Evolutionary conservation across 495 filamentous ascomycete species (phyloP), one percentile per base, ranked within the genome.

Genomic region (Penicillium maclennaniae): DNA sequence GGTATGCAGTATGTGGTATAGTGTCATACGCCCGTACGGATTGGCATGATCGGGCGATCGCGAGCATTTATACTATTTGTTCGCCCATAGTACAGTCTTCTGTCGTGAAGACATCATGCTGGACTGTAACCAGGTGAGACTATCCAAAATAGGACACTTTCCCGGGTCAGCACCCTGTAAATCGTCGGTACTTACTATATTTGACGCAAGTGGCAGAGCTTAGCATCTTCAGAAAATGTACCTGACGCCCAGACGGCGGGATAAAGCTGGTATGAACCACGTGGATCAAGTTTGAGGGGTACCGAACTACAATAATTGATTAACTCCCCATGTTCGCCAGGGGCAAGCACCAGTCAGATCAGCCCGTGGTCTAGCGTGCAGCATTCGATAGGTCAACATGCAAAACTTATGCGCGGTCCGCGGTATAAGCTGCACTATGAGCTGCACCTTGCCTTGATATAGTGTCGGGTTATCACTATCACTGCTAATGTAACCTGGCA

Each of bases 381-480:
- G 26, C 16, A 41, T 19, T 49, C 21, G 47, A 49, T 49, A 49
- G 47, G 47, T 28, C 36, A 41, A 37, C 36, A 49, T 14, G 36
- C 20, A 4, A 28, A n/a, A n/a, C n/a, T 49, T 15, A 28, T 40
- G 38, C 21, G 28, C 17, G 38, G 15, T 17, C 8, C 17, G 19
- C 44, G 36, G 9, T 26, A 19, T 31, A 31, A 19, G 23, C 27
- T 14, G 44, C 21, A 16, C 25, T 7, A 19, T 40, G 38, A 40
- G 6, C 19, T 40, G 38, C 38, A 6, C 38, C 2, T 2, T 23
- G 23, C 23, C 23, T 2, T 7, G 38, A 40, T 20, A 40, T 12
- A n/a, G n/a, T n/a, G n/a, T n/a, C n/a, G n/a, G n/a, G n/a, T n/a
- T n/a, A n/a, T n/a, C n/a, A n/a, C n/a, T n/a, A n/a, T n/a, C n/a